These are phyloP conservation scores for Stenocarpella maydis DNA, from an alignment of 2,329 filamentous ascomycete species.

Conservation along the genomic window DNA sequence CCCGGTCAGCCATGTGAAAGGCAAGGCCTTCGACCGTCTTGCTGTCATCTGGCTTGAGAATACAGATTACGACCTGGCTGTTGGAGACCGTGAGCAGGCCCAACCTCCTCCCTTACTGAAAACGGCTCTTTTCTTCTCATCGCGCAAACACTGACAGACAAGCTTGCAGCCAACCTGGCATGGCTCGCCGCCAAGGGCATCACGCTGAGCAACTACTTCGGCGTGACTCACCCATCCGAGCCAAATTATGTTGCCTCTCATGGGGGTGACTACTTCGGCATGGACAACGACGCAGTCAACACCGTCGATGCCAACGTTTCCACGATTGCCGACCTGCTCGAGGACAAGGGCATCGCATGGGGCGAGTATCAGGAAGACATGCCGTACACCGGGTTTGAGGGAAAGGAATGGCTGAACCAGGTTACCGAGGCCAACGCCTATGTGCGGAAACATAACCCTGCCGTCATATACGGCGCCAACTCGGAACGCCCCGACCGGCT, in stretches of 20 bases:
- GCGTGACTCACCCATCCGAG: conserved; percentile 75
- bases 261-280: conserved; percentile 77
- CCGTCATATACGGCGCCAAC: conserved; percentile 72
- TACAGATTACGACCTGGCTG: conserved; percentile 71
- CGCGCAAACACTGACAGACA: conserved; percentile 29
- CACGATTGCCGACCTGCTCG: conserved; percentile 73
- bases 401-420: conserved; percentile 69
- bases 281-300: conserved; percentile 73
- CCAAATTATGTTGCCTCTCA: conserved; percentile 78
- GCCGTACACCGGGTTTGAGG: conserved; percentile 79
- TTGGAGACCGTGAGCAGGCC: conserved; percentile 62
- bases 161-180: conserved; percentile 54
- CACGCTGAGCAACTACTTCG: conserved; percentile 65
- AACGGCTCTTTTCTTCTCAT: conserved; percentile 30
- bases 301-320: conserved; percentile 67
- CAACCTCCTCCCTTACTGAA: background rate
- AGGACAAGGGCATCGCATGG: conserved; percentile 71
- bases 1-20: conserved; percentile 70
- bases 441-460: conserved; percentile 82
- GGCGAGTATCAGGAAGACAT: conserved; percentile 80
- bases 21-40: conserved; percentile 76
- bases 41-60: conserved; percentile 83
- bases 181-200: conserved; percentile 70
- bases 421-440: conserved; percentile 75
- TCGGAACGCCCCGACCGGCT: conserved; percentile 67